Conservation (phyloP, 495 filamentous ascomycete species). For the Endocarpon pusillum region DNA sequence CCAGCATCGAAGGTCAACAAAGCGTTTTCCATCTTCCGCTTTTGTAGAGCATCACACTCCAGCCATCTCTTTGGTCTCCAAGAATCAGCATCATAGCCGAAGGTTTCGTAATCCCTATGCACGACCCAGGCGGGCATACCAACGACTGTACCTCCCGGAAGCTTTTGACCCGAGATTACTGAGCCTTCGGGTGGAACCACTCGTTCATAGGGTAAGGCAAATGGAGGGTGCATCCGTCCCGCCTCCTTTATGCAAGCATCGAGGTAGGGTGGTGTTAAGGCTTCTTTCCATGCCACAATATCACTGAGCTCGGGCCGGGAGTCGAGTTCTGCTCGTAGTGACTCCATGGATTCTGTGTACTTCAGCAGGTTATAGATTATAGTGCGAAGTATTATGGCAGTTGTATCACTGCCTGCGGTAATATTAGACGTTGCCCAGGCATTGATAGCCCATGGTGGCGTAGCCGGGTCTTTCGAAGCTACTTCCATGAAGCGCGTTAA, state of each 20-base stretch:
- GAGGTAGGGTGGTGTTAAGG: slow-evolving; percentile 40
- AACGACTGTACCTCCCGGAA: slow-evolving; percentile 47
- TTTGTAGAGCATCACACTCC: slow-evolving; percentile 20
- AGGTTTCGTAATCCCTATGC: slow-evolving; percentile 38
- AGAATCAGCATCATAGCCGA: slow-evolving; percentile 38
- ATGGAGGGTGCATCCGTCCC: slow-evolving; percentile 46
- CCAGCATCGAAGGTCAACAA: slow-evolving; percentile 55
- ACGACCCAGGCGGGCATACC: slow-evolving; percentile 47
- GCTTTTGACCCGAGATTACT: slow-evolving; percentile 25
- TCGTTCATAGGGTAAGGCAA: slow-evolving; percentile 36
- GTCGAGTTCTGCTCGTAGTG: slow-evolving; percentile 35
- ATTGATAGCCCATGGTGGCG: too few species aligned
- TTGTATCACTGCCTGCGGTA: slow-evolving; percentile 42
- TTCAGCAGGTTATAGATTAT: slow-evolving; percentile 51
- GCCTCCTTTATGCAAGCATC: slow-evolving; percentile 51
- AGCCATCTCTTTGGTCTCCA: slow-evolving; percentile 47
- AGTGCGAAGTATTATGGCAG: slow-evolving; percentile 42
- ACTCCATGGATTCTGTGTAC: slow-evolving; percentile 26
- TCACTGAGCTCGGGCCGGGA: slow-evolving; percentile 34
- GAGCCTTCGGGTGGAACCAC: slow-evolving; percentile 20
- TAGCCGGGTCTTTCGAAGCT: slow-evolving; percentile 32
- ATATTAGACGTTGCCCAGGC: slow-evolving; percentile 46
- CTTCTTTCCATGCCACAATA: slow-evolving; percentile 41
- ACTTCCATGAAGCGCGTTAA: slow-evolving; percentile 29
- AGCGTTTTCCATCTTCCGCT: slow-evolving; percentile 38